Evolutionary conservation across 441 rosid species (phyloP).

Genomic region (Adansonia madagascariensis): DNA sequence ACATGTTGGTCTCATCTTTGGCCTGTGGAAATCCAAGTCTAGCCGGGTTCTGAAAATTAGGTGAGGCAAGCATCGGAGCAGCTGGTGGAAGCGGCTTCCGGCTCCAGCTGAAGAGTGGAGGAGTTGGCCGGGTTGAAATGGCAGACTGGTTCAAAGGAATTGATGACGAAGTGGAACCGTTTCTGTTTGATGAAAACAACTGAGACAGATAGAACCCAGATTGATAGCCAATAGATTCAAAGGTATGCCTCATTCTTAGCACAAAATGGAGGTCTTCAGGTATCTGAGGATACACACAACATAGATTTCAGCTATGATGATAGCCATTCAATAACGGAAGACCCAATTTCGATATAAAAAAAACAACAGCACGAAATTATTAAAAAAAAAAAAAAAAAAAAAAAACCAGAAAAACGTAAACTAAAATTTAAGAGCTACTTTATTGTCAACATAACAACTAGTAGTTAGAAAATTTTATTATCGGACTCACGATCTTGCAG

Average conservation of each 20-base stretch:
- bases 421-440: neutral
- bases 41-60: slow-evolving; percentile 63
- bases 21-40: slow-evolving; percentile 63
- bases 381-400: no score
- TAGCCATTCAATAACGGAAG: no score
- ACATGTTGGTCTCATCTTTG: slow-evolving; percentile 74
- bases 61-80: slow-evolving; percentile 57
- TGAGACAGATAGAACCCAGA: slow-evolving; percentile 92
- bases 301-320: no score
- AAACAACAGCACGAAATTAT: no score
- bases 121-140: slow-evolving; percentile 59
- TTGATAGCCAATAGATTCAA: slow-evolving; percentile 89
- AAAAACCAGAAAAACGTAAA: neutral
- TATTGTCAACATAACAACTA: neutral
- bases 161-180: slow-evolving; percentile 50
- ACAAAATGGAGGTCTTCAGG: slow-evolving; percentile 97
- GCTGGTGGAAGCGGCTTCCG: slow-evolving; percentile 53
- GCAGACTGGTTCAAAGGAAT: slow-evolving; percentile 58
- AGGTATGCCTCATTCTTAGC: slow-evolving; percentile 89
- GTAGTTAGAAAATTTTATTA: neutral
- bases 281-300: slow-evolving; percentile 47
- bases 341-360: no score
- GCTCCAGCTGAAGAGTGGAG: slow-evolving; percentile 64
- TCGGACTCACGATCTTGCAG: slow-evolving; percentile 82
- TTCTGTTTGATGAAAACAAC: slow-evolving; percentile 72